Percentiles rank a stretch among this genome's conserved stretches.
These are phyloP conservation scores for Globisporangium heterothallicum DNA, from an alignment of 352 stramenopile genomes.

Conservation along the genomic window DNA sequence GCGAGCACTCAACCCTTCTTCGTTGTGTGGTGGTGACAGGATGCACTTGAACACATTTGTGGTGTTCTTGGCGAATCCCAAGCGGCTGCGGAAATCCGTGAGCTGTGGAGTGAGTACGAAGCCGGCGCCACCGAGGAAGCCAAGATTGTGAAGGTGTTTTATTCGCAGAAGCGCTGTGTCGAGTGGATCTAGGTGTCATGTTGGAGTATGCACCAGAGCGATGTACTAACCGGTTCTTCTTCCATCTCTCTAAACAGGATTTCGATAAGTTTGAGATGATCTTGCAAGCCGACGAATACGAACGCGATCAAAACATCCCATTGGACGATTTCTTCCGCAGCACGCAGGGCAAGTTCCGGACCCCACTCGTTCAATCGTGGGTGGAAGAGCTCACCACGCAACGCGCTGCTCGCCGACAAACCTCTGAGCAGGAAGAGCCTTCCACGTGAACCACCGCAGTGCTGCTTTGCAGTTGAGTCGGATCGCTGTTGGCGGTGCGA, in stretches of 20 bases:
- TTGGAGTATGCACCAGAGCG: no score
- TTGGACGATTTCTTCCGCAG: slow-evolving; percentile 79
- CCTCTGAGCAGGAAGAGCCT: background rate
- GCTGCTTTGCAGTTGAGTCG: background rate
- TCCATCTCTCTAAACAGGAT: slow-evolving; percentile 35
- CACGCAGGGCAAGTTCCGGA: slow-evolving; percentile 80
- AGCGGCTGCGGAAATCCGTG: slow-evolving; percentile 55
- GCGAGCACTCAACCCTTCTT: no score
- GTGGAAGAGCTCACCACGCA: slow-evolving; percentile 55
- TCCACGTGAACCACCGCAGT: no score
- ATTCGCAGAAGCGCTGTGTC: no score
- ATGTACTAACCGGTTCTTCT: background rate
- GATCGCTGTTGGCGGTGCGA: background rate
- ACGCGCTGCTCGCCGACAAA: slow-evolving; percentile 25
- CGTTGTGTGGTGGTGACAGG: no score
- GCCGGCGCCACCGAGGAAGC: slow-evolving; percentile 73
- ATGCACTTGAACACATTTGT: slow-evolving; percentile 70
- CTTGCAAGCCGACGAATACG: slow-evolving; percentile 91
- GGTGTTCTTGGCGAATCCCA: slow-evolving; percentile 43
- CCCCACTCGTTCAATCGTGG: slow-evolving; percentile 77
- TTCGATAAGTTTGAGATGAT: slow-evolving; percentile 97
- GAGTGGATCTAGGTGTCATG: no score
- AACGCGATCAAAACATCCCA: slow-evolving; percentile 54
- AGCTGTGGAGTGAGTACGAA: slow-evolving; percentile 88
- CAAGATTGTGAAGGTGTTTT: slow-evolving; percentile 85